Evolutionary conservation across 1,284 basidiomycete genomes (phyloP).

Genomic region (Malassezia globosa): DNA sequence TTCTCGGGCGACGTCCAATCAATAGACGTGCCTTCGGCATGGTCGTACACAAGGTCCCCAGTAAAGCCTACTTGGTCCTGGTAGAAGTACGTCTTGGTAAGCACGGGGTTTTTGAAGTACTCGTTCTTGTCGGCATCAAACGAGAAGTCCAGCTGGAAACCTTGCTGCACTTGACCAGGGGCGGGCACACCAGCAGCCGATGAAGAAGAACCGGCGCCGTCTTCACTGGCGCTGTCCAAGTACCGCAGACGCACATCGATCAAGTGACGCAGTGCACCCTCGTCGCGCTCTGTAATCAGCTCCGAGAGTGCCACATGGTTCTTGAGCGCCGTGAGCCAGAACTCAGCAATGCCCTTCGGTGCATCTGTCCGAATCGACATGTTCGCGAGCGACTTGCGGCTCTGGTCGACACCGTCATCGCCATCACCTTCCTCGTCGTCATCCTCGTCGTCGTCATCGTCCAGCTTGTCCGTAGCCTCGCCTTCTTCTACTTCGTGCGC

Average conservation of each 20-base stretch:
- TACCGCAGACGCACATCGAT: constrained; percentile 61
- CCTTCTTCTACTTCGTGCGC: constrained; percentile 73
- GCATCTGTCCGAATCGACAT: constrained; percentile 48
- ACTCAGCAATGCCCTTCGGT: constrained; percentile 70
- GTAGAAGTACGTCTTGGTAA: constrained; percentile 92
- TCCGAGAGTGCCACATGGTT: constrained; percentile 79
- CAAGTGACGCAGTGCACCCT: constrained; percentile 58
- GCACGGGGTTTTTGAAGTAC: constrained; percentile 69
- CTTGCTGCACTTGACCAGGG: constrained; percentile 58
- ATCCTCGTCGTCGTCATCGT: constrained; percentile 52
- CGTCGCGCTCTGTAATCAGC: constrained; percentile 85
- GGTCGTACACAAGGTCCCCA: constrained; percentile 91
- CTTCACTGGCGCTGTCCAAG: constrained; percentile 45
- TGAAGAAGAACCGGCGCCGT: too few relatives aligned
- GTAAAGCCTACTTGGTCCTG: constrained; percentile 79
- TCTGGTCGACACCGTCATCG: constrained; percentile 34
- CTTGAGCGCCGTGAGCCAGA: constrained; percentile 92
- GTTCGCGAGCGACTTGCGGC: constrained; percentile 47
- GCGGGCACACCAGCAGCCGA: neutral
- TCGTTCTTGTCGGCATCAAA: constrained; percentile 62
- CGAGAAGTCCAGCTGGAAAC: constrained; percentile 78
- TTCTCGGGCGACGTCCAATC: constrained; percentile 90
- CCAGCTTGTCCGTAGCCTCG: constrained; percentile 55
- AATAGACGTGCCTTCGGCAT: constrained; percentile 76
- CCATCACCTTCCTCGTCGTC: constrained; percentile 33